These are phyloP conservation scores for Sutorius eximius DNA, from an alignment of 1,284 basidiomycete genomes.

Conservation along the genomic window DNA sequence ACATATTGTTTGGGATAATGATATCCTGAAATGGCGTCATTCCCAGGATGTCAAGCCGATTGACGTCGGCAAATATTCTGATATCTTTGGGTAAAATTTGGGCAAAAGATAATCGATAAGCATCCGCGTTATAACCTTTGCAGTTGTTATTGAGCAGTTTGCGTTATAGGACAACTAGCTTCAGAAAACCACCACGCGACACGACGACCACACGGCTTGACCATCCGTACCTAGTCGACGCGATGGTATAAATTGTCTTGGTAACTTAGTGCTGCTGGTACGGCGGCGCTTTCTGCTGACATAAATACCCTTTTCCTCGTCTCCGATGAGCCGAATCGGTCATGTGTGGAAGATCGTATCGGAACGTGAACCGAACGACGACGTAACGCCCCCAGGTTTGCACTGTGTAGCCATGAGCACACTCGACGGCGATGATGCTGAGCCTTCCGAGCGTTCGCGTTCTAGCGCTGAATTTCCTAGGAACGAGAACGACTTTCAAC, in stretches of 20 bases:
- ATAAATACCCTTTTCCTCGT: neutral
- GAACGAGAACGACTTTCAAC: neutral
- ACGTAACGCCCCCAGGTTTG: neutral
- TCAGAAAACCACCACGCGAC: too few species aligned
- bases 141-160: too few species aligned
- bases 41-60: neutral
- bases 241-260: neutral
- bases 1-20: neutral
- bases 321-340: neutral
- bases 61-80: too few species aligned
- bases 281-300: neutral
- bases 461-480: neutral
- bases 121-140: too few species aligned
- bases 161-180: too few species aligned
- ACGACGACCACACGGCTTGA: too few species aligned
- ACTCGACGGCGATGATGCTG: neutral
- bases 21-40: neutral
- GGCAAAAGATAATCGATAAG: too few species aligned
- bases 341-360: neutral
- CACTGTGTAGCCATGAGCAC: slow-evolving; percentile 2
- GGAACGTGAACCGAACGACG: neutral
- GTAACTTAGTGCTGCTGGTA: too few species aligned
- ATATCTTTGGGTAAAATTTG: too few species aligned
- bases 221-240: neutral
- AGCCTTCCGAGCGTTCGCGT: neutral